Evolutionary conservation across 768 basidiomycete species (phyloP).

Genomic region (Amanita thiersii): DNA sequence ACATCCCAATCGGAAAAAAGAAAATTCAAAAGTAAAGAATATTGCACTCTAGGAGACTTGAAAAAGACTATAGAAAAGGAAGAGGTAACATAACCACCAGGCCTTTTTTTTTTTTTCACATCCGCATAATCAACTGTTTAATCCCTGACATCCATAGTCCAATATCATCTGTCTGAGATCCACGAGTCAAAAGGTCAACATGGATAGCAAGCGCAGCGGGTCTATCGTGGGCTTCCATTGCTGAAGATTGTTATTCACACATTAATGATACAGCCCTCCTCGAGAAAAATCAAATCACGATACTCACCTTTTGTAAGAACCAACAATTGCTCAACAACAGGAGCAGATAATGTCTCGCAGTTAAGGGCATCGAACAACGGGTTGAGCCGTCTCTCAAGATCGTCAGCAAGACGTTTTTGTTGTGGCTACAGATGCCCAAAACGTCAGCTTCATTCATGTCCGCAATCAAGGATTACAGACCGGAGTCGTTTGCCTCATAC

Average conservation of each 20-base stretch:
- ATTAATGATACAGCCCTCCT: slow-evolving; percentile 2
- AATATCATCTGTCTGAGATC: slow-evolving; percentile 78
- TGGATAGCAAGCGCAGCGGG: slow-evolving; percentile 76
- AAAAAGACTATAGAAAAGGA: no score
- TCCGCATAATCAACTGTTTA: slow-evolving; percentile 76
- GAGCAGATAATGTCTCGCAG: slow-evolving; percentile 68
- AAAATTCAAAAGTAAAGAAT: no score
- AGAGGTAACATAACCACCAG: neutral
- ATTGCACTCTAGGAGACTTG: no score
- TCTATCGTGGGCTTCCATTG: slow-evolving; percentile 75
- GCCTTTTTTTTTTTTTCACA: slow-evolving; percentile 27
- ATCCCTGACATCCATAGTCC: slow-evolving; percentile 83
- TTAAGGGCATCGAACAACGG: slow-evolving; percentile 89
- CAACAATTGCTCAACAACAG: slow-evolving; percentile 63
- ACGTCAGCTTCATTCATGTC: slow-evolving; percentile 5
- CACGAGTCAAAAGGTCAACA: slow-evolving; percentile 74
- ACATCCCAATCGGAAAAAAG: no score
- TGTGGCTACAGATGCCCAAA: slow-evolving; percentile 43
- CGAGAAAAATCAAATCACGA: neutral
- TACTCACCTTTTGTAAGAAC: slow-evolving; percentile 64
- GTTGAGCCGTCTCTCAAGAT: slow-evolving; percentile 80
- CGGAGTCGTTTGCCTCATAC: slow-evolving; percentile 66
- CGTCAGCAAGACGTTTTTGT: slow-evolving; percentile 79
- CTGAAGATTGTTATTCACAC: slow-evolving; percentile 37
- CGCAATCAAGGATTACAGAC: slow-evolving; percentile 35